Evolutionary conservation across 2,329 filamentous ascomycete genomes (phyloP).

Genomic region (Cladophialophora psammophila): DNA sequence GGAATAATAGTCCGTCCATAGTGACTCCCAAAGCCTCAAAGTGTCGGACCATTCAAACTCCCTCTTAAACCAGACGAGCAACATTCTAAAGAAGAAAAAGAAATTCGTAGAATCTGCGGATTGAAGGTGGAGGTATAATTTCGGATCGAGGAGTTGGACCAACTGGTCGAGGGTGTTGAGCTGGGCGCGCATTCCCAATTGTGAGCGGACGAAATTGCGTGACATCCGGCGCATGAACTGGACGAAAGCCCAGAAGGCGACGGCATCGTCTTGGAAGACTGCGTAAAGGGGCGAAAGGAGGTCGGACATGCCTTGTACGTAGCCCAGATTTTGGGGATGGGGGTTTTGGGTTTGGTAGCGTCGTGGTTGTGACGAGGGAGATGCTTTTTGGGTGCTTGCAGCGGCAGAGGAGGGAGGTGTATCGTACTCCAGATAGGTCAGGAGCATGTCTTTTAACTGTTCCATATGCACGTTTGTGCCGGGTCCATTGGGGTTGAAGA

Average conservation of each 20-base stretch:
- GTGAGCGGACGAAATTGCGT: slow-evolving; percentile 92
- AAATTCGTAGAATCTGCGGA: slow-evolving; percentile 96
- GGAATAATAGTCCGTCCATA: slow-evolving; percentile 92
- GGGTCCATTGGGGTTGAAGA: slow-evolving; percentile 82
- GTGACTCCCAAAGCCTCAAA: slow-evolving; percentile 84
- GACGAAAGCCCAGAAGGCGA: slow-evolving; percentile 96
- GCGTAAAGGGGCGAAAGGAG: slow-evolving; percentile 95
- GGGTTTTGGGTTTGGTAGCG: slow-evolving; percentile 36
- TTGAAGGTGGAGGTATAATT: slow-evolving; percentile 88
- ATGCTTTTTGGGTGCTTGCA: slow-evolving; percentile 1
- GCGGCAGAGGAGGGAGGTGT: slow-evolving; percentile 35
- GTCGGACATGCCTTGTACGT: slow-evolving; percentile 99
- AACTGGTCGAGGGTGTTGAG: slow-evolving; percentile 91
- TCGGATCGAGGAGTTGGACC: slow-evolving; percentile 95
- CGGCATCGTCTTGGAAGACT: slow-evolving; percentile 94
- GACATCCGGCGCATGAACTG: slow-evolving; percentile 99
- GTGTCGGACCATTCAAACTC: slow-evolving; percentile 93
- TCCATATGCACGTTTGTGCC: slow-evolving; percentile 98
- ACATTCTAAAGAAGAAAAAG: slow-evolving; percentile 98
- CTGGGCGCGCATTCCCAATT: slow-evolving; percentile 94
- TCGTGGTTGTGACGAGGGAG: slow-evolving; percentile 21
- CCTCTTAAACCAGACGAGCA: slow-evolving; percentile 98
- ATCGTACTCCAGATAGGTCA: slow-evolving; percentile 99
- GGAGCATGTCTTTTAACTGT: slow-evolving; percentile 98
- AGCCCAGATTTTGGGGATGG: slow-evolving; percentile 76